Evolutionary conservation across 208 protist species (phyloP), one percentile per base, ranked within the genome.

Genomic region (Wallacemonas collosoma): DNA sequence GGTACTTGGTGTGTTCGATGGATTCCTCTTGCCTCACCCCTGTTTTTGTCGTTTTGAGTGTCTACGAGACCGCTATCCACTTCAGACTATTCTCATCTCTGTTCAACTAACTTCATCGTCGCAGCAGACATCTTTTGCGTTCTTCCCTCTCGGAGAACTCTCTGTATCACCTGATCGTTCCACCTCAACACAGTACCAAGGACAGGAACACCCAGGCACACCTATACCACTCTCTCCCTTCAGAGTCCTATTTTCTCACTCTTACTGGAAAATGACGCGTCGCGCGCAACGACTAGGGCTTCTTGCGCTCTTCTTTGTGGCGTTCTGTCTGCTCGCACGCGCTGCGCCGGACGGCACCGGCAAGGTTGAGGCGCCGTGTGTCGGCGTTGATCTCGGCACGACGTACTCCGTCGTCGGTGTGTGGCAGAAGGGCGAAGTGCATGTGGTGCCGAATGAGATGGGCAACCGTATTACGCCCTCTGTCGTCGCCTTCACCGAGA

Each of bases 401-500:
- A 99, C 98, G 48, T 99, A 99, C 90, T 98, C 93, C 39, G 98
- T 97, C 81, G 97, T 98, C 11, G 98, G 95, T 73, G 93, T 99
- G 3, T 99, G 91, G 91, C 92, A 93, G 80, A 97, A 97, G 67
- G 97, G 90, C 38, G 79, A 93, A 47, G 95, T 98, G 38, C 95
- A 99, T 79, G 99, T 99, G 73, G 98, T 99, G 64, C 86, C 98
- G 41, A 99, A 99, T 81, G 98, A 99, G 72, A 95, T 98, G 87
- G 99, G 99, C 80, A 99, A 99, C 82, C 89, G 98, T 50, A 99
- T 98, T 53, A 99, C 99, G 17, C 98, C 98, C 35, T 99, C 97
- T 12, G 98, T 96, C 44, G 98, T 99, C 50, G 97, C 98, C n/a
- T 99, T 99, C 86, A 98, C 93, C 39, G 97, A 99, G 56, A 61